These are phyloP conservation scores for Moniliella sp. DNA, from an alignment of 1,284 basidiomycete species.

Conservation along the genomic window DNA sequence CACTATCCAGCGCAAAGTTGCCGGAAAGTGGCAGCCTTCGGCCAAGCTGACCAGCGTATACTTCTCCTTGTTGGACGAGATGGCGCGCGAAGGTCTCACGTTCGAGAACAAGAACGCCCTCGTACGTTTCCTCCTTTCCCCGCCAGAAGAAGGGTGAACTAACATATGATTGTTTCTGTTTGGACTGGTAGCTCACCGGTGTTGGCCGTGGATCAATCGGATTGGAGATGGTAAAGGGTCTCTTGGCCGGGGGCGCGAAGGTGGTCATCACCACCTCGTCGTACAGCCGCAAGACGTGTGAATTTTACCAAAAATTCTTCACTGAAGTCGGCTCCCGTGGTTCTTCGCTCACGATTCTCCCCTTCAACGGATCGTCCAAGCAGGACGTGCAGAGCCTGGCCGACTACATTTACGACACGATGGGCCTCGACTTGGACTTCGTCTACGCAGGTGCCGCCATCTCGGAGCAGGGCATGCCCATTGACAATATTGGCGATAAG, in stretches of 20 bases:
- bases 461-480: constrained; percentile 92
- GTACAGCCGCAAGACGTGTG: constrained; percentile 48
- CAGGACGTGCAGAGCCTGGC: constrained; percentile 80
- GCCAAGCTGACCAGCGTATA: constrained; percentile 63
- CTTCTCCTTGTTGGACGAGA: constrained; percentile 85
- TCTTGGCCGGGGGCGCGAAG: constrained; percentile 81
- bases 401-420: constrained; percentile 86
- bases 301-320: constrained; percentile 95
- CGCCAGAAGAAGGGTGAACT: neutral
- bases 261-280: constrained; percentile 76
- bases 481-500: constrained; percentile 83
- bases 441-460: constrained; percentile 93
- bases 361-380: constrained; percentile 93
- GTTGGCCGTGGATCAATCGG: constrained; percentile 94
- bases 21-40: constrained; percentile 80
- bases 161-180: neutral
- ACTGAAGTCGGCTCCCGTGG: constrained; percentile 82
- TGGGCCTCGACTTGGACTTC: constrained; percentile 88
- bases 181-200: constrained; percentile 55
- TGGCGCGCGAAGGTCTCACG: constrained; percentile 86
- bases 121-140: neutral
- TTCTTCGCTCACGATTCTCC: constrained; percentile 82
- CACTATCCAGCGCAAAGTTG: constrained; percentile 92
- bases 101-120: constrained; percentile 97
- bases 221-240: constrained; percentile 84